Evolutionary conservation across 2,329 filamentous ascomycete genomes (phyloP), one percentile per base, ranked within the genome.

Genomic region (Cercospora sojina): DNA sequence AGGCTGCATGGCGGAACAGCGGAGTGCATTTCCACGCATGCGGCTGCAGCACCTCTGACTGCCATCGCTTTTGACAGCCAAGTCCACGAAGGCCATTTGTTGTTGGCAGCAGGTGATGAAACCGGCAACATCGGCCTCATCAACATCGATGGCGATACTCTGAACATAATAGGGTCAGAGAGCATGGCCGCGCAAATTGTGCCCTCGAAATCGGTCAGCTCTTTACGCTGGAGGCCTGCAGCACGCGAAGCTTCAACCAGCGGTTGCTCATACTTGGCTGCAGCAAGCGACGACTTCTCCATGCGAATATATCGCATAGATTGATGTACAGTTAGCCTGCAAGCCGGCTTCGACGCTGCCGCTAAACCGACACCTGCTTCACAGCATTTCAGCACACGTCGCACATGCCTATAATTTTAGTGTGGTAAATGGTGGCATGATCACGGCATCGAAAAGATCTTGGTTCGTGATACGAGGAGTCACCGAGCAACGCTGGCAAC

Each of bases 251-350:
- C n/a, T 16, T 18, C 29, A 16, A 25, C 59, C 29, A n/a, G 23
- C 23, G 25, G 43, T 35, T 10, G 32, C 9, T 35, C 32, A 53
- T 75, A 80, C 65, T 71, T 82, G 63, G 79, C 79, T 4, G 76
- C 79, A 8, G 78, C 76, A 16, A 80, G 79, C 60, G 80, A 82
- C 59, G 80, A 82, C 71, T 75, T 70, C 4, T 80, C 78, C 3
- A 68, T 81, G 13, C 73, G 80, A 32, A 73, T 82, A 1, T 78
- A 66, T 62, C 67, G 67, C 49, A 64, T 72, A 20, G 53, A 51
- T 51, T 51, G 47, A 51, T 51, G 47, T 29, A 47, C 41, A 47
- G 8, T 23, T 47, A 29, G 23, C 23, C 20, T 7, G 23, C 23
- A 13, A 27, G 47, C 47, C 23, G 47, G 47, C 13, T 27, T 51